Base-by-base conservation (phyloP, 495 filamentous ascomycete genomes). In the Penicillium odoratum region DNA sequence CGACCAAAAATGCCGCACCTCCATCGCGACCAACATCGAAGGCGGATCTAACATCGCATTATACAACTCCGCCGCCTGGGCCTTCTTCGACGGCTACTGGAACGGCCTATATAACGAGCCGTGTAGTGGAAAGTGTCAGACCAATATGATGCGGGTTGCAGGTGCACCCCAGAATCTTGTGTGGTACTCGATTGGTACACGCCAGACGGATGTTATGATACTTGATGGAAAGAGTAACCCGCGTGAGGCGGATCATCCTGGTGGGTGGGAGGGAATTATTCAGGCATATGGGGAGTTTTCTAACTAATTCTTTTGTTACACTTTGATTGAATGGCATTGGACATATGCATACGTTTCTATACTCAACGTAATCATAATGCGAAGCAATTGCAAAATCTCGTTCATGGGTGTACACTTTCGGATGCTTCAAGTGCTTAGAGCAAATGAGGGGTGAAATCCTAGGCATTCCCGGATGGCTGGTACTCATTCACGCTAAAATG, bases 231-330 rank as follows among this genome's bases (percentile, higher is more conserved):
- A 60, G 52, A 64, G 48, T 2, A 67, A 78, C 46, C 72, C 68
- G 10, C 62, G 55, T 18, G 69, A 78, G 63, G 53, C 57, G 9
- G 64, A 72, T 6, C 83, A 82, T 47, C 73, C 73, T 6, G 83
- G 83, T 25, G 76, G 78, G 28, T 86, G 83, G 81, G 83, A 82
- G 26, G 80, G 72, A 10, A 71, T 81, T 51, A 75, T 85, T 56
- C 83, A 74, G 34, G 77, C 68, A n/a, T 74, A 74, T 56, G 48
- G 57, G 3, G 53, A 72, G 45, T 72, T 72, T 49, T 61, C 55
- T 29, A 40, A 50, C 30, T 69, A 45, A 56, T 56, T 38, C n/a
- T 11, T 26, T 25, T 36, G 5, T 38, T 34, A 31, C 38, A 6
- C 6, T 48, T 42, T 44, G 13, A 25, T 53, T 28, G 16, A 40